A percentile compares a stretch with the other conserved stretches of the same genome.
phyloP scores from a whole-genome alignment of 2,329 filamentous ascomycete genomes.

The Daldinia eschscholtzii region DNA sequence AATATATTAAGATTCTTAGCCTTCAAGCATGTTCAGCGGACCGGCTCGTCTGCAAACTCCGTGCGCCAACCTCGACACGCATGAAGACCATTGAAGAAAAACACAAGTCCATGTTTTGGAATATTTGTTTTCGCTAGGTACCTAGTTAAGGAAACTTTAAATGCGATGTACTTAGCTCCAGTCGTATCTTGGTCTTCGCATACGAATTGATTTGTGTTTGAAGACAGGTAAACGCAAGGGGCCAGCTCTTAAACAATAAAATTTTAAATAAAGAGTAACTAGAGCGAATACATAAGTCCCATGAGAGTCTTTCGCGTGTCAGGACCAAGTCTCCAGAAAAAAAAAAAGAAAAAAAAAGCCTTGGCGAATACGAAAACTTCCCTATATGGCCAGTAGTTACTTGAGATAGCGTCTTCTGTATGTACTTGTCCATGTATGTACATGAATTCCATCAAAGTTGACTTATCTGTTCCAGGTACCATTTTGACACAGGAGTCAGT shows the following conservation, averaged over 20 bases:
- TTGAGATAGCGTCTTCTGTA: background rate
- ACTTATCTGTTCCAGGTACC: background rate
- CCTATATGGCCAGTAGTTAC: background rate
- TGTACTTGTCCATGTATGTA: background rate
- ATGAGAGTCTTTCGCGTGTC: constrained; percentile 40
- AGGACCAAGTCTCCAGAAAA: constrained; percentile 46
- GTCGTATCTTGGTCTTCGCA: background rate
- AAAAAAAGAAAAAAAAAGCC: constrained; percentile 38
- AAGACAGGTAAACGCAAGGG: background rate
- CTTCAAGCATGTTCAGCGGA: background rate
- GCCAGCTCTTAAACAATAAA: constrained; percentile 14
- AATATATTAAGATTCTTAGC: constrained; percentile 32
- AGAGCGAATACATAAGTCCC: constrained; percentile 36
- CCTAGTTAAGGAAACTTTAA: background rate
- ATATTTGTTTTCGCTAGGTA: background rate
- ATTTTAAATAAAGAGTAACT: constrained; percentile 39
- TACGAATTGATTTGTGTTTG: background rate
- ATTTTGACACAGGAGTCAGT: background rate
- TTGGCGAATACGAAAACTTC: constrained; percentile 29
- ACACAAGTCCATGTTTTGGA: background rate
- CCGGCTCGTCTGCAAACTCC: background rate
- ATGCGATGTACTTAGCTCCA: background rate
- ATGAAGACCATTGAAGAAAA: background rate
- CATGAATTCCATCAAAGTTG: background rate
- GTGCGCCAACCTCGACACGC: background rate